A percentile compares a stretch with the other conserved stretches of the same genome.
Evolutionary conservation across 306 rosid genomes (phyloP).

Genomic region (Alnus glutinosa): DNA sequence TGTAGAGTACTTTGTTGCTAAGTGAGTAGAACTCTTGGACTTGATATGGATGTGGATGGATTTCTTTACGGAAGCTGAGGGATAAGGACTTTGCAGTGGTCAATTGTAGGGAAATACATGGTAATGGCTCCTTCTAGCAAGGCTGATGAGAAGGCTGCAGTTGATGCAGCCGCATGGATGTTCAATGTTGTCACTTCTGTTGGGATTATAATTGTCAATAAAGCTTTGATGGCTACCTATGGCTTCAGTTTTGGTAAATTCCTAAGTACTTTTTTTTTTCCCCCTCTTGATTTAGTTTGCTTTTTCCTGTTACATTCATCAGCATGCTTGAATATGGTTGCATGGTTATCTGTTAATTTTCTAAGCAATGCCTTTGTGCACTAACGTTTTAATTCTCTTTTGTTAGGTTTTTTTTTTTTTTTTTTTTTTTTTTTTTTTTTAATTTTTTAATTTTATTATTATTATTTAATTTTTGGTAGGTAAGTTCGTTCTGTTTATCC

Average conservation of each 20-base stretch:
- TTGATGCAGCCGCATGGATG: constrained; percentile 87
- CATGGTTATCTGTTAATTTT: neutral
- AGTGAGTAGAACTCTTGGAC: constrained; percentile 17
- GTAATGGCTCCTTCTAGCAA: constrained; percentile 61
- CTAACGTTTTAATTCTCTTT: neutral
- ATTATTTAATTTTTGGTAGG: constrained; percentile 8
- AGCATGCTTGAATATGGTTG: too few species aligned
- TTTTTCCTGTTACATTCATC: too few species aligned
- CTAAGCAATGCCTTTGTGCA: neutral
- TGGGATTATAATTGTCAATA: constrained; percentile 83
- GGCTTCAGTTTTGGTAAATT: constrained; percentile 85
- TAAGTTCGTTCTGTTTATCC: neutral
- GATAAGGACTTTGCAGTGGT: constrained; percentile 24
- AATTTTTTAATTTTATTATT: too few species aligned
- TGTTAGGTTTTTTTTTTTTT: neutral
- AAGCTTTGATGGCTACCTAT: constrained; percentile 85
- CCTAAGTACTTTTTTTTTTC: neutral
- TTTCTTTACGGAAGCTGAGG: constrained; percentile 35
- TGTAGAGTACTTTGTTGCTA: constrained; percentile 18
- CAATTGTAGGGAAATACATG: constrained; percentile 22
- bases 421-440: neutral
- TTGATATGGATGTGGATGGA: constrained; percentile 26
- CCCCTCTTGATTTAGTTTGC: neutral
- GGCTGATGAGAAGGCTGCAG: constrained; percentile 77
- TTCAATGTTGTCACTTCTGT: constrained; percentile 91